Conservation (phyloP, 306 rosid species). For the Cucurbita moschata region DNA sequence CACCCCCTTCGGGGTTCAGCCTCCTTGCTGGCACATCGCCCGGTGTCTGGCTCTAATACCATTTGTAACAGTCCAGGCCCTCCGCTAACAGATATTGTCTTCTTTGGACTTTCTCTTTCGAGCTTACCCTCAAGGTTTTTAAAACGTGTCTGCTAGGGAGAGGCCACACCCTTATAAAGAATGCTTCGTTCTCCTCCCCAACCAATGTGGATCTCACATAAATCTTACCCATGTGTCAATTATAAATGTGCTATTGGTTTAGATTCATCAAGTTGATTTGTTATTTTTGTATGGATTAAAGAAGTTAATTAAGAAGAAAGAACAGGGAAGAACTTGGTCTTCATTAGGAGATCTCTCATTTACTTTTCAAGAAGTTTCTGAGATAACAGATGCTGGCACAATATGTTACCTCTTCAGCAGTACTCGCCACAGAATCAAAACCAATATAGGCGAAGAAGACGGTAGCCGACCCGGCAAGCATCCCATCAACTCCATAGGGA, state of each 20-base stretch:
- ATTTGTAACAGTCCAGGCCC: no score
- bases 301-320: neutral
- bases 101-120: no score
- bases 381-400: neutral
- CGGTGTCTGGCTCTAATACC: no score
- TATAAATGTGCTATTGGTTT: neutral
- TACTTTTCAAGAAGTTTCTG: neutral
- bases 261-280: neutral
- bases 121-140: no score
- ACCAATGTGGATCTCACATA: no score
- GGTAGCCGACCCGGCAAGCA: slow-evolving; percentile 96
- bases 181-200: no score
- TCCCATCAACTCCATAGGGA: slow-evolving; percentile 80
- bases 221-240: neutral
- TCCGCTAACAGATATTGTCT: no score
- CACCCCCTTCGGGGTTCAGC: no score
- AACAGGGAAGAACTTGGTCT: neutral
- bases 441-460: slow-evolving; percentile 92
- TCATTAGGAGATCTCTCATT: neutral
- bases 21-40: no score
- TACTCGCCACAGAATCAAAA: slow-evolving; percentile 83
- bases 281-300: neutral
- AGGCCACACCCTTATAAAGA: no score
- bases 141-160: no score
- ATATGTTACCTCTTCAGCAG: slow-evolving; percentile 76